Conservation (phyloP, 805 yeast genomes). For the Scheffersomyces ergatensis region DNA sequence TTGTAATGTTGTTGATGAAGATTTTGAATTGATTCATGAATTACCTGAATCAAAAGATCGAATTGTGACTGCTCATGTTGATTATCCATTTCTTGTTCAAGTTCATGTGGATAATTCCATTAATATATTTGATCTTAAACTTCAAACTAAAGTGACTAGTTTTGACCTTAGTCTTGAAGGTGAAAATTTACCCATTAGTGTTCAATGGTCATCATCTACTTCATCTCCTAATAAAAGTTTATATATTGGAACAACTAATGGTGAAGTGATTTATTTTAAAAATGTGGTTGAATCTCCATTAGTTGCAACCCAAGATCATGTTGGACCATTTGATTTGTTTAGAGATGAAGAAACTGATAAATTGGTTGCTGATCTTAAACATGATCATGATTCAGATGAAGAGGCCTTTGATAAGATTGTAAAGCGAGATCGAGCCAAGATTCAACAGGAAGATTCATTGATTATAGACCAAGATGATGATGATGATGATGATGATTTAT, state of each 20-base stretch:
- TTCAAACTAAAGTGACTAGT: slow-evolving; percentile 24
- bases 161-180: slow-evolving; percentile 22
- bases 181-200: neutral
- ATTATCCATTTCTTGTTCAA: neutral
- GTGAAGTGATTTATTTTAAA: slow-evolving; percentile 30
- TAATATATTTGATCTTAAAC: slow-evolving; percentile 52
- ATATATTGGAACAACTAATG: slow-evolving; percentile 43
- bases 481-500: slow-evolving; percentile 12
- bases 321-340: no score
- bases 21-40: no score
- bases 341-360: slow-evolving; percentile 11
- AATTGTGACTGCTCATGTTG: neutral
- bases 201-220: neutral
- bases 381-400: slow-evolving; percentile 20
- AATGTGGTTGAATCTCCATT: slow-evolving; percentile 27
- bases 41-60: no score
- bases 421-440: neutral
- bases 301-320: slow-evolving; percentile 8
- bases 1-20: no score
- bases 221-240: slow-evolving; percentile 24
- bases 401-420: slow-evolving; percentile 2
- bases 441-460: slow-evolving; percentile 30
- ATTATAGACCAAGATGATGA: slow-evolving; percentile 33
- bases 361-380: slow-evolving; percentile 55
- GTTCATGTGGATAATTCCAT: slow-evolving; percentile 44